phyloP scores from a whole-genome alignment of 331 rosid genomes.

The Quercus phellos region DNA sequence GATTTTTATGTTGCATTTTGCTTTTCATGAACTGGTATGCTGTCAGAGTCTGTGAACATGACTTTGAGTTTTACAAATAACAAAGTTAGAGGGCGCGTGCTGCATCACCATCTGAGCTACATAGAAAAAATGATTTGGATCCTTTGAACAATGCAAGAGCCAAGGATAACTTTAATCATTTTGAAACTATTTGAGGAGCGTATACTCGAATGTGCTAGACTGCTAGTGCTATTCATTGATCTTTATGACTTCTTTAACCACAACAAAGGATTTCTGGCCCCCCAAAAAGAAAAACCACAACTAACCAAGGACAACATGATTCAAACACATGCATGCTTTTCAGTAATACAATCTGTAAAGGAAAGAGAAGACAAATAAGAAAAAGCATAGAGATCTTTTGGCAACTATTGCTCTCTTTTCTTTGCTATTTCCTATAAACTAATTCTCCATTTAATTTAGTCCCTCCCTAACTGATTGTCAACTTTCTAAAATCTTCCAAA shows the following conservation, averaged over 20 bases:
- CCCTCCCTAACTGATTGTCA: neutral
- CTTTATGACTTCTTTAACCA: slow-evolving; percentile 5
- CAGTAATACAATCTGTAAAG: slow-evolving; percentile 28
- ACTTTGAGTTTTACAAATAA: neutral
- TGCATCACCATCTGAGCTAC: neutral
- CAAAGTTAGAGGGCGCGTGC: neutral
- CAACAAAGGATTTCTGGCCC: slow-evolving; percentile 15
- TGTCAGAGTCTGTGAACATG: neutral
- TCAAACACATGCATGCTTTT: slow-evolving; percentile 33
- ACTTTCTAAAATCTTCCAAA: neutral
- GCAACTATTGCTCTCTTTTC: slow-evolving; percentile 15
- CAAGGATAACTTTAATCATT: slow-evolving; percentile 2
- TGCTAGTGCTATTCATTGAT: slow-evolving; percentile 14
- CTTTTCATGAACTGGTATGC: neutral
- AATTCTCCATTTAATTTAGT: neutral
- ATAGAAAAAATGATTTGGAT: neutral
- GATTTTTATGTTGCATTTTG: neutral
- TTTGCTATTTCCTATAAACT: too few relatives aligned
- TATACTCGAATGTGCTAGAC: slow-evolving; percentile 20
- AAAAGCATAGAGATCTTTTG: slow-evolving; percentile 24
- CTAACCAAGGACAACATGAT: slow-evolving; percentile 33
- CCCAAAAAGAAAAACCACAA: too few relatives aligned
- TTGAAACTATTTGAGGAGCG: neutral
- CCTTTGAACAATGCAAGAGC: neutral
- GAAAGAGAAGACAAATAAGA: slow-evolving; percentile 16